Evolutionary conservation across 2,329 filamentous ascomycete species (phyloP), one percentile per base, ranked within the genome.

Genomic region (Paecilomyces formosus): DNA sequence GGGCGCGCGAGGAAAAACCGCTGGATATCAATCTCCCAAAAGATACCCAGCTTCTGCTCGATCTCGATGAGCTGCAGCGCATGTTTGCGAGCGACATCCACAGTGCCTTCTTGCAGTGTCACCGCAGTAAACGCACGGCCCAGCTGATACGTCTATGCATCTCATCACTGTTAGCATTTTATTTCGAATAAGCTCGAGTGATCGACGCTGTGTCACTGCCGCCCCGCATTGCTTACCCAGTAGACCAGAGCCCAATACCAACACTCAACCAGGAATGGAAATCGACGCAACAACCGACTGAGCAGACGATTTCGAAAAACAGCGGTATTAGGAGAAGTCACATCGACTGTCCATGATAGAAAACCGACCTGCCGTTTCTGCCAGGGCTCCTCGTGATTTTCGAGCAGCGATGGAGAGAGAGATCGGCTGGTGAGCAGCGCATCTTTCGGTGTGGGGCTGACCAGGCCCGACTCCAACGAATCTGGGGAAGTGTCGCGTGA

Each of bases 171-270:
- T 66, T 28, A 67, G 62, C 8, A 31, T 12, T 35, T 18, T n/a
- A n/a, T 26, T 18, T 33, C 2, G 21, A 18, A 21, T 13, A 52
- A 57, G 9, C 24, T 9, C 52, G 18, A 50, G 50, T 22, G 3
- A 22, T n/a, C 9, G 22, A 31, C 33, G 18, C 30, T 53, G 12
- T 0, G 33, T 52, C n/a, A 26, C 35, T 39, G 15, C 15, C 1
- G 35, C 3, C 5, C 18, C n/a, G 39, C 39, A 8, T 49, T 30
- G 68, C 82, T 65, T 80, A 89, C 87, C 87, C 88, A 90, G 75
- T 90, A 90, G 55, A 90, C 86, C 62, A 89, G 74, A 2, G 85
- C 84, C 88, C 88, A 90, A 66, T 90, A 90, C 87, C 87, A 90
- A 49, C 83, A 86, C 72, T 91, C 88, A 1, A 86, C 85, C 28